Base-by-base conservation (phyloP, 2,329 filamentous ascomycete species). In the Epicoccum sorghinum region DNA sequence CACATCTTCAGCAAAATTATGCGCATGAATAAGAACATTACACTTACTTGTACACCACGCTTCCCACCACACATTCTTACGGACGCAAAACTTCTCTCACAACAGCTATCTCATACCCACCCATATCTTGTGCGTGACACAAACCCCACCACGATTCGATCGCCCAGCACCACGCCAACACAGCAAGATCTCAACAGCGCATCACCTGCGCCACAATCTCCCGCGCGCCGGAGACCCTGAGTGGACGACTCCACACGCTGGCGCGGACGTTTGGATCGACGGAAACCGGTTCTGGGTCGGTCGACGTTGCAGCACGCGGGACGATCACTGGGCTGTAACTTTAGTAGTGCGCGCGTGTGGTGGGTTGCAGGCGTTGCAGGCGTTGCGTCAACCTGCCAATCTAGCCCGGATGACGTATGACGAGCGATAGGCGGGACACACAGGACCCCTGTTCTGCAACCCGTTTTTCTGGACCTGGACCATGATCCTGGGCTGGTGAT, bases 391-490 rank as follows among this genome's bases (percentile, higher is more conserved):
- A 18, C 18, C 18, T 18, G 18, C 6, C n/a, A 58, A 41, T 37
- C 58, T 47, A 58, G 58, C 41, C 58, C 47, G 13, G 14, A 63
- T 63, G 60, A 63, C 60, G 60, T 63, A 63, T 23, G 37, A 24
- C 44, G 29, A 30, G 24, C 43, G 10, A 9, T 42, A 30, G 32
- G 25, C 29, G 24, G 24, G 44, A 44, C 37, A 37, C 50, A 43
- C 41, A 48, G 23, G 8, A 55, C 37, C 52, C 52, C 52, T 55
- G 52, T 29, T 18, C 33, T 25, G 14, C 14, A 18, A 10, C 32
- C 32, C 38, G 36, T 41, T 29, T 41, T 30, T 18, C 27, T 46
- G 46, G 24, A 14, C 37, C 18, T 18, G 46, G 41, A 36, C 41
- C 46, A 55, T 49, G 52, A 47, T 50, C 47, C 47, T 25, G 42